Evolutionary conservation across 768 basidiomycete genomes (phyloP).

Genomic region (Amanita brunnescens): DNA sequence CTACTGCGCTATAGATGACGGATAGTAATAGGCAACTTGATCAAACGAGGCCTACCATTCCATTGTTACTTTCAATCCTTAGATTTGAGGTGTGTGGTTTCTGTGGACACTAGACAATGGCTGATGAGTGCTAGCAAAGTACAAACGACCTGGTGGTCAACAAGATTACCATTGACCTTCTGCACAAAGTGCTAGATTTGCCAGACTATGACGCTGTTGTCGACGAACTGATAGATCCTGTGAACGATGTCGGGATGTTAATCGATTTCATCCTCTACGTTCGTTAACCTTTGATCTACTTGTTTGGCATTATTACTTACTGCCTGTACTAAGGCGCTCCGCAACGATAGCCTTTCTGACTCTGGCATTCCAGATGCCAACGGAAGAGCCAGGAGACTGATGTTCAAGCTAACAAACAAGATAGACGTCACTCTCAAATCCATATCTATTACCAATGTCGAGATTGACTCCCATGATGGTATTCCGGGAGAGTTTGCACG

Average conservation of each 20-base stretch:
- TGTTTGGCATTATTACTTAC: neutral
- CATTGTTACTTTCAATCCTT: neutral
- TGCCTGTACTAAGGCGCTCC: neutral
- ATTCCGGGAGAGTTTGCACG: neutral
- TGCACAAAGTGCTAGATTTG: neutral
- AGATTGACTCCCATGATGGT: neutral
- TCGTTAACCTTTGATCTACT: neutral
- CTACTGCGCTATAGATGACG: neutral
- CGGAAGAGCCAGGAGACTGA: neutral
- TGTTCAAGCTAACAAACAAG: neutral
- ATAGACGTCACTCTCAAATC: neutral
- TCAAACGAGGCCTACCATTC: neutral
- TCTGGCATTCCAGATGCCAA: neutral
- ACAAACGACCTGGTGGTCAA: neutral
- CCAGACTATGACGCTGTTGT: neutral
- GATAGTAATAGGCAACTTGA: neutral
- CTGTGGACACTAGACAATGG: too few species aligned
- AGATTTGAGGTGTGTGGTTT: neutral
- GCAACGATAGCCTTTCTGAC: neutral
- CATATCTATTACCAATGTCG: neutral
- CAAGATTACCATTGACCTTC: neutral
- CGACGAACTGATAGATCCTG: neutral
- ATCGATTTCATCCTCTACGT: slow-evolving; percentile 2
- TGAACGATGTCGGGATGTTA: neutral
- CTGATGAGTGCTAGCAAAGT: too few species aligned